Evolutionary conservation across 2,329 filamentous ascomycete species (phyloP).

Genomic region (Ambrosiella beaveri): DNA sequence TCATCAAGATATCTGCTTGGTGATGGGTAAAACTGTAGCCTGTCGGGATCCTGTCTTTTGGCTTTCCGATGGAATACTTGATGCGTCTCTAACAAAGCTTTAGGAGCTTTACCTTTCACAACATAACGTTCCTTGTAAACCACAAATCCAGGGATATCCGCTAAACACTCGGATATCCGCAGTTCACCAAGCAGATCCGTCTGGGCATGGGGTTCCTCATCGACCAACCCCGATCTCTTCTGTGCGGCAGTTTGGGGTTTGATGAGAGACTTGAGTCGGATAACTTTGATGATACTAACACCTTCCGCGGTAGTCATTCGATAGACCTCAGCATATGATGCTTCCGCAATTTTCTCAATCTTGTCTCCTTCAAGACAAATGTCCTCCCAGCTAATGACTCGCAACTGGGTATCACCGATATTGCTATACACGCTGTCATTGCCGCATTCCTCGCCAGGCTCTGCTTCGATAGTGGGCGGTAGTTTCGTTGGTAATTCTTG

Average conservation of each 20-base stretch:
- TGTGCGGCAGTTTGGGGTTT: conserved; percentile 40
- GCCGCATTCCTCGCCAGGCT: neutral
- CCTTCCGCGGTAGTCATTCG: conserved; percentile 41
- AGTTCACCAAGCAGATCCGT: conserved; percentile 41
- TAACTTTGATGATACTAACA: conserved; percentile 48
- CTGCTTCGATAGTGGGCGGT: neutral
- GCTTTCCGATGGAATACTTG: conserved; percentile 36
- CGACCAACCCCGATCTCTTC: conserved; percentile 34
- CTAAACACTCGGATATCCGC: conserved; percentile 44
- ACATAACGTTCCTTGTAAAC: conserved; percentile 48
- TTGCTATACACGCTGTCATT: conserved; percentile 9
- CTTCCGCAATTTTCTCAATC: conserved; percentile 48
- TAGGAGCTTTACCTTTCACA: conserved; percentile 37
- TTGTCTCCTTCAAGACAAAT: conserved; percentile 34
- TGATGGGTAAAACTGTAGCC: conserved; percentile 44
- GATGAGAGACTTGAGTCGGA: conserved; percentile 41
- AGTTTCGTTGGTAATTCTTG: neutral
- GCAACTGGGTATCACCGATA: conserved; percentile 18
- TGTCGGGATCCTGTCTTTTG: conserved; percentile 37
- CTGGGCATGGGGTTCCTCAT: conserved; percentile 39
- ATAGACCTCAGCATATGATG: conserved; percentile 50
- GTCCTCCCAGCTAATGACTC: conserved; percentile 37
- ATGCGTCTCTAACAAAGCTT: conserved; percentile 40
- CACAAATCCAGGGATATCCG: conserved; percentile 47
- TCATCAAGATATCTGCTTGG: conserved; percentile 41